These are phyloP conservation scores for Nitzschia sp. DNA, from an alignment of 108 stramenopile genomes.

Conservation along the genomic window DNA sequence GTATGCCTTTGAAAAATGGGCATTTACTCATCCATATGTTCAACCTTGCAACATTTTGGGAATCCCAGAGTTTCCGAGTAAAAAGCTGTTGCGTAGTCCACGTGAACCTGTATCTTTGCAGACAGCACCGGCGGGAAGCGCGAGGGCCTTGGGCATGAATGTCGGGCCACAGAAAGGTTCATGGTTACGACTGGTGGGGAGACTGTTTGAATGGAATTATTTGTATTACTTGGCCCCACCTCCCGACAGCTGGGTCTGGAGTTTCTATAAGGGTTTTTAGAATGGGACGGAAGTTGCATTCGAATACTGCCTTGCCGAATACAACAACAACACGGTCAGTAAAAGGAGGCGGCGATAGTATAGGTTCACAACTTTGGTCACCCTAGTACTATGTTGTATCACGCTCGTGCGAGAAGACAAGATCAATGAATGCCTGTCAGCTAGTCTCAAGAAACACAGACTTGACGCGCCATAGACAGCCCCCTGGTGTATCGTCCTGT, in stretches of 20 bases:
- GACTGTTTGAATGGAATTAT: slow-evolving; percentile 31
- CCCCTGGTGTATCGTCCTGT: too few species aligned
- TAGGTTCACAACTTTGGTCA: too few species aligned
- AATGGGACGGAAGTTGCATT: slow-evolving; percentile 13
- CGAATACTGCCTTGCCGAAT: neutral
- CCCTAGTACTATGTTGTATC: too few species aligned
- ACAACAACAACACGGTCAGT: neutral
- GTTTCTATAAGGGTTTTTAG: slow-evolving; percentile 18
- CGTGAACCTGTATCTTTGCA: neutral
- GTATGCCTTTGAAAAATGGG: slow-evolving; percentile 28
- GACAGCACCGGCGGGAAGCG: neutral
- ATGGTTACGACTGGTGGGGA: slow-evolving; percentile 11
- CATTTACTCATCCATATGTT: slow-evolving; percentile 24
- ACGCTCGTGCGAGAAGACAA: too few species aligned
- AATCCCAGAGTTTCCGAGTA: neutral
- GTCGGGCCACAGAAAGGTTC: slow-evolving; percentile 12
- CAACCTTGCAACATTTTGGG: slow-evolving; percentile 19
- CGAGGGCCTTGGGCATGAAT: slow-evolving; percentile 7
- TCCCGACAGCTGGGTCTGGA: slow-evolving; percentile 14
- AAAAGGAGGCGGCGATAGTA: too few species aligned
- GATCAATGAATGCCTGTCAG: too few species aligned
- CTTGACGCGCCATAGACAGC: too few species aligned
- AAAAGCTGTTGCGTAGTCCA: neutral
- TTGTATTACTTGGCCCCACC: slow-evolving; percentile 11
- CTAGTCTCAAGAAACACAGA: too few species aligned